Base-by-base conservation (phyloP, 805 yeast species). In the Yarrowia keelungensis region DNA sequence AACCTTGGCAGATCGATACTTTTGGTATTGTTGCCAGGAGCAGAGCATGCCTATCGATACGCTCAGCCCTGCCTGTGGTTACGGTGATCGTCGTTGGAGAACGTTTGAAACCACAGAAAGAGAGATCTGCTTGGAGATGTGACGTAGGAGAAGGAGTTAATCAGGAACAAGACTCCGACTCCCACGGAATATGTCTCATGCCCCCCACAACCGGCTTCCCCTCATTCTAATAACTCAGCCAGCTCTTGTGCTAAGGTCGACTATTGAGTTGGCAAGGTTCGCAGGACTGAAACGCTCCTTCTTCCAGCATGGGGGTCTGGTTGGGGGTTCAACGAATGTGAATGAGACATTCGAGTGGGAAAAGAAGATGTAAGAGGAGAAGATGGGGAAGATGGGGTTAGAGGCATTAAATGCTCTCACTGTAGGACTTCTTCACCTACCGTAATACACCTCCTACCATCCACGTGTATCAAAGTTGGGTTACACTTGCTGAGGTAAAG, bases 221-320 rank as follows among this genome's bases (percentile, higher is more conserved):
- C 59, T 19, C 59, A 53, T 39, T 39, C 36, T 39, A 53, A 53
- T 53, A 38, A 22, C 45, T 53, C 59, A 53, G 35, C 59, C 35
- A 38, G 58, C n/a, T 16, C 42, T 38, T 19, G 5, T 12, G 4
- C 16, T 38, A 16, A 19, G 35, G n/a, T 39, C 45, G 59, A 53
- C 59, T 38, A n/a, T 9, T n/a, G n/a, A 15, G 42, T 11, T 9
- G 26, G 58, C 43, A 51, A 36, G 38, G 58, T 51, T 51, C 12
- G 7, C 15, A 26, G 8, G 32, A 26, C 32, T 11, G 54, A 49
- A 26, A 32, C 26, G 26, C 26, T 45, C n/a, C 32, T 5, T 41
- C 19, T 42, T n/a, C 53, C 16, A 11, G 45, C 56, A 50, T 50
- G 41, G 56, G 56, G 56, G 56, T 35, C 16, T 9, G 41, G 5